Conservation (phyloP, 495 filamentous ascomycete species). For the Aspergillus coremiiformis region DNA sequence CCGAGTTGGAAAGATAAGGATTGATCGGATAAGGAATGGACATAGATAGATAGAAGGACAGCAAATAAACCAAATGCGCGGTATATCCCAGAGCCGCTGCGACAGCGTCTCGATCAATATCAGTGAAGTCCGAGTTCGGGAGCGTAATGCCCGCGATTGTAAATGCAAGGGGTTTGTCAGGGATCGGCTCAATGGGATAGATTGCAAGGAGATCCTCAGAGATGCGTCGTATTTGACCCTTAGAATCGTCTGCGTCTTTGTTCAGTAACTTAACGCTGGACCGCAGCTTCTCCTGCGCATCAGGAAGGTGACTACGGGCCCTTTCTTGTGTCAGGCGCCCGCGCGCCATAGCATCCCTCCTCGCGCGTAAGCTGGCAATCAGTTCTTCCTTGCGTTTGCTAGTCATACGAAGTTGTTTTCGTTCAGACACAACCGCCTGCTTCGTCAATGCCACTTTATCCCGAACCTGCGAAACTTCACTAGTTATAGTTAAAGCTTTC, state of each 20-base stretch:
- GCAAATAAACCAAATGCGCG: constrained; percentile 63
- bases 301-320: constrained; percentile 38
- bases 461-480: constrained; percentile 53
- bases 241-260: constrained; percentile 53
- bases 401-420: constrained; percentile 53
- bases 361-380: constrained; percentile 53
- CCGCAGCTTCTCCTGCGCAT: constrained; percentile 52
- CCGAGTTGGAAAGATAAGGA: constrained; percentile 62
- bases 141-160: constrained; percentile 66
- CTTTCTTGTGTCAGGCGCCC: constrained; percentile 53
- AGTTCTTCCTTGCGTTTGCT: constrained; percentile 56
- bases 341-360: constrained; percentile 56
- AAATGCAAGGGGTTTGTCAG: constrained; percentile 60
- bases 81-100: constrained; percentile 80
- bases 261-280: constrained; percentile 46
- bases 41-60: constrained; percentile 76
- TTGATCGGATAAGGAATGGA: constrained; percentile 75
- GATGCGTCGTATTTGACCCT: constrained; percentile 77
- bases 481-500: constrained; percentile 28
- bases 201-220: constrained; percentile 71
- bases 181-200: constrained; percentile 68
- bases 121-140: constrained; percentile 68
- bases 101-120: constrained; percentile 55
- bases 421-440: constrained; percentile 55
- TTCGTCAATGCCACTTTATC: constrained; percentile 54